These are phyloP conservation scores for Hypomontagnella monticulosa DNA, from an alignment of 495 filamentous ascomycete species.

Conservation along the genomic window DNA sequence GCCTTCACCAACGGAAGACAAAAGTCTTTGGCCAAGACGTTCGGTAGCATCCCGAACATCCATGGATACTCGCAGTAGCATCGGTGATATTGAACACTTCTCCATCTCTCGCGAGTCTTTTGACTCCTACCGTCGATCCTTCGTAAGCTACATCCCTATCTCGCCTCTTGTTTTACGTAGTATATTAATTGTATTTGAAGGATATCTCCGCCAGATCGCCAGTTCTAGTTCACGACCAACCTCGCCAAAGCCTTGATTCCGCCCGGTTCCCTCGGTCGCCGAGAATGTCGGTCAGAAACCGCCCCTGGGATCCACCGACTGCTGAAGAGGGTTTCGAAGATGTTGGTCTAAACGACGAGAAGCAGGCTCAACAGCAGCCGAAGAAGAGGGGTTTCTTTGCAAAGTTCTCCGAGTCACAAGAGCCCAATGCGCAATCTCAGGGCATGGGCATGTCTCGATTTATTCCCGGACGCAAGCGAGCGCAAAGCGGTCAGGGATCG, in stretches of 20 bases:
- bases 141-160: constrained; percentile 66
- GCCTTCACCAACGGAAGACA: constrained; percentile 92
- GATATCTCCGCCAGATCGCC: constrained; percentile 94
- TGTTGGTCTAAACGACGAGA: constrained; percentile 83
- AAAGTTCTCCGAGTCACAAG: constrained; percentile 74
- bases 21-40: constrained; percentile 81
- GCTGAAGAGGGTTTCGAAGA: constrained; percentile 89
- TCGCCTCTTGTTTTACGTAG: constrained; percentile 10
- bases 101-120: constrained; percentile 98
- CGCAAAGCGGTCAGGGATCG: constrained; percentile 75
- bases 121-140: constrained; percentile 95
- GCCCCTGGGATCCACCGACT: constrained; percentile 63
- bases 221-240: constrained; percentile 66
- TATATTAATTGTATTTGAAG: constrained; percentile 57
- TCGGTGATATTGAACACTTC: constrained; percentile 90
- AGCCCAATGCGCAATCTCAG: constrained; percentile 52
- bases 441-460: constrained; percentile 66
- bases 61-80: constrained; percentile 70
- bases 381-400: constrained; percentile 88
- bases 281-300: constrained; percentile 62
- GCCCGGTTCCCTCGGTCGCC: constrained; percentile 65
- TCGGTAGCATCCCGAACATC: constrained; percentile 73
- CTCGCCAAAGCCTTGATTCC: constrained; percentile 84
- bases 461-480: constrained; percentile 76
- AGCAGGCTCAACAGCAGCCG: constrained; percentile 59